Base-by-base conservation (phyloP, 176 grass and related monocot species). In the Musa acuminata region DNA sequence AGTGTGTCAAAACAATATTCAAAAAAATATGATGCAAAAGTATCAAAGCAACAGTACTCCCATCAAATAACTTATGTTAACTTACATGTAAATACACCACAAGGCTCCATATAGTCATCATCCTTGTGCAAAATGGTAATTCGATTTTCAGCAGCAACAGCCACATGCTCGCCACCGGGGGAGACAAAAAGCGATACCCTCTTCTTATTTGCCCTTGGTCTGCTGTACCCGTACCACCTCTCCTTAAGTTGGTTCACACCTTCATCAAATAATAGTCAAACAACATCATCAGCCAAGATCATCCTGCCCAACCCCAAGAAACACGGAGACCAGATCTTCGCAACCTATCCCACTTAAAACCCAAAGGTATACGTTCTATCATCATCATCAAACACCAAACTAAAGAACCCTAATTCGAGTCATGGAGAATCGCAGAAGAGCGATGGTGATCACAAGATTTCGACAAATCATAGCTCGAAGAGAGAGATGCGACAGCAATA, bases 201-300 rank as follows among this genome's bases (percentile, higher is more conserved):
- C 8, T 29, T 82, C 58, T 76, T 91, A 24, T 62, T 83, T 67
- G 71, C 55, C 72, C 72, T 85, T 25, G 65, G 68, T 20, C 72
- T 22, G 51, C 21, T 79, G 74, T 88, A 81, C 22, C 76, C 73
- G 20, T 69, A 78, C 90, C 90, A 91, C 79, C 75, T 90, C 78
- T 91, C 78, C 73, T 70, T 87, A 69, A 98, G 88, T 77, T 77
- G 86, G 35, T 25, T 85, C 43, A 98, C 90, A 82, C 86, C 94
- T 93, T 77, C 64, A 71, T 16, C 65, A 43, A 21, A 71, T 53
- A 24, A 16, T 22, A 64, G 14, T 43, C 35, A 51, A 76, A 63
- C 27, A 82, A 6, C 72, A 35, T 68, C 58, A 75, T 58, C 29
- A n/a, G 35, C 35, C 35, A 43, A 43, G 35, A 43, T 43, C 35